Base-by-base conservation (phyloP, 2,329 filamentous ascomycete species). In the Metarhizium humberi region DNA sequence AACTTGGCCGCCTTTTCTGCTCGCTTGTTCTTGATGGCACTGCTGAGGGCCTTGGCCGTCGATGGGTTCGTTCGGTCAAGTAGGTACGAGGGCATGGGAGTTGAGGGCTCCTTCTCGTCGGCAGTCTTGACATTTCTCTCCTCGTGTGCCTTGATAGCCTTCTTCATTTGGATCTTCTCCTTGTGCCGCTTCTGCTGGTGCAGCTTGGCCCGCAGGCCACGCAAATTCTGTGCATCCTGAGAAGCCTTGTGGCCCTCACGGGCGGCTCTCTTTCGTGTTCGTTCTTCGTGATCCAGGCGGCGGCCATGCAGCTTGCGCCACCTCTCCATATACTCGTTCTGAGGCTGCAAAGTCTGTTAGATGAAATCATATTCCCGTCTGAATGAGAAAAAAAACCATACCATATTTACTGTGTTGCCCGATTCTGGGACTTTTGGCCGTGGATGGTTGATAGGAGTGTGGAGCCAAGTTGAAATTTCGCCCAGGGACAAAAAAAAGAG, bases 131-230 rank as follows among this genome's bases (percentile, higher is more conserved):
- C 85, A 69, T 96, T 95, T 75, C 90, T 86, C 78, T 96, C 90
- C 75, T 99, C 94, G 77, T 96, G 90, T 48, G 90, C 88, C 75
- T 88, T 90, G 81, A 99, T 95, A 67, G 85, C 78, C 81, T 96
- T 95, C 74, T 87, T 88, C 87, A 96, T 92, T 81, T 95, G 90
- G 70, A 96, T 95, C 86, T 99, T 99, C 79, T 99, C 92, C 71
- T 92, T 88, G 77, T 91, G 89, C 30, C 94, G 84, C 79, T 92
- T 90, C 82, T 97, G 86, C 72, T 92, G 87, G 77, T 94, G 86
- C 66, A 95, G 78, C 80, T 99, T 99, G 63, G 94, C 94, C 59
- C 90, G 81, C 64, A 97, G 83, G 61, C 94, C 94, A 59, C 88
- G 87, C 67, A 96, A 80, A 72, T 94, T 96, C 78, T 97, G 92